Conservation (phyloP, 148 eudicot genomes). For the Pharnaceum exiguum region DNA sequence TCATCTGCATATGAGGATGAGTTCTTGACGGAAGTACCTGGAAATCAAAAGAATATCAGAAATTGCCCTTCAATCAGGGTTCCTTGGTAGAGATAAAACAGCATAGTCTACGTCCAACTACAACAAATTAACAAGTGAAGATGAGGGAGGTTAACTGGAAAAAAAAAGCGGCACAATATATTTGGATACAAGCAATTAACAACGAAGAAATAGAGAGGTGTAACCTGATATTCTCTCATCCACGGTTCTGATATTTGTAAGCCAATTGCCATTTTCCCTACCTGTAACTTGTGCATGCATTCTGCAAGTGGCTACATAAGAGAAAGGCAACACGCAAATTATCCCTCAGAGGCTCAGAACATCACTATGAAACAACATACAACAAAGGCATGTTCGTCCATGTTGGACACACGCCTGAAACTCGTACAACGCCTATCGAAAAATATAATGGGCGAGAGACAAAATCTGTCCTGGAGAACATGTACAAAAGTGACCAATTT, state of each 20-base stretch:
- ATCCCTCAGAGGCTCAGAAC: too few species aligned
- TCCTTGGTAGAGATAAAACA: too few species aligned
- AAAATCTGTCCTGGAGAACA: too few species aligned
- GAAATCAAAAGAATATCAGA: background rate
- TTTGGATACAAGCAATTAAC: background rate
- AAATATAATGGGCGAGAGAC: too few species aligned
- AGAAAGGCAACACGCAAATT: background rate
- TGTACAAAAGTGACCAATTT: too few species aligned
- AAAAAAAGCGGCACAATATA: background rate
- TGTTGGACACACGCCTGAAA: too few species aligned
- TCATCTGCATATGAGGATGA: slow-evolving; percentile 98
- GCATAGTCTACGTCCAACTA: background rate
- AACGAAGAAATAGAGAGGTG: background rate
- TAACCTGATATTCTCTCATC: slow-evolving; percentile 98
- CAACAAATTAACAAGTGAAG: background rate
- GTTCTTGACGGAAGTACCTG: slow-evolving; percentile 98
- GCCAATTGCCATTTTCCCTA: slow-evolving; percentile 74
- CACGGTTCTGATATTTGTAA: slow-evolving; percentile 91
- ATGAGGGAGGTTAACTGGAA: background rate
- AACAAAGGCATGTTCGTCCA: too few species aligned
- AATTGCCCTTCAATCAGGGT: background rate
- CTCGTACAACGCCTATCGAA: too few species aligned
- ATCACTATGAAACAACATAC: too few species aligned
- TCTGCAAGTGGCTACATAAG: slow-evolving; percentile 82
- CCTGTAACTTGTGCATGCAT: slow-evolving; percentile 89